Conservation (phyloP, 2,329 filamentous ascomycete species). For the Alternaria sp. region DNA sequence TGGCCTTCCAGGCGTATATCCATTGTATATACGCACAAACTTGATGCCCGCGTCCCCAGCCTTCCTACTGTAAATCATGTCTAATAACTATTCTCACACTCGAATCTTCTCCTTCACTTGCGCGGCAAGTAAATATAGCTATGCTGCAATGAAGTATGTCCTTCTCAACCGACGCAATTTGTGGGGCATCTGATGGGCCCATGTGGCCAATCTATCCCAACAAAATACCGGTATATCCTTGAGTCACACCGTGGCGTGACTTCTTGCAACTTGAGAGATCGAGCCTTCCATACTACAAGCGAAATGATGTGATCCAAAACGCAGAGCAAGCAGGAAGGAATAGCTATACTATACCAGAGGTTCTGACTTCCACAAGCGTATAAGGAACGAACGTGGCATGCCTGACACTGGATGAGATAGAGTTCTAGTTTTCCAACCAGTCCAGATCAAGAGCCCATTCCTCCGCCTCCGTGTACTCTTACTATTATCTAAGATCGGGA, state of each 20-base stretch:
- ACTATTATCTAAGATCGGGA: neutral
- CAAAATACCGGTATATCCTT: neutral
- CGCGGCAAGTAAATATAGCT: neutral
- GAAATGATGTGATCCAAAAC: neutral
- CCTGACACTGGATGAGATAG: neutral
- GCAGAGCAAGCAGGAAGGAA: neutral
- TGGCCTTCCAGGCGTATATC: neutral
- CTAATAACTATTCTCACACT: neutral
- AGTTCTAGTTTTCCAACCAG: neutral
- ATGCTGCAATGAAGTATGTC: neutral
- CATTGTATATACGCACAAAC: neutral
- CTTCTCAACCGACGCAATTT: neutral
- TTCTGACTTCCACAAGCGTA: neutral
- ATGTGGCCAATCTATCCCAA: neutral
- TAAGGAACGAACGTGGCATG: neutral
- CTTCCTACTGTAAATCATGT: neutral
- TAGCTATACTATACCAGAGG: neutral
- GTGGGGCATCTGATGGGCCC: neutral
- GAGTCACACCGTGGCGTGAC: neutral
- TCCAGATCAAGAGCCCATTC: neutral
- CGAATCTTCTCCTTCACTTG: neutral
- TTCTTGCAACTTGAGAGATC: neutral
- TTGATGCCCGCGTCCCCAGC: neutral
- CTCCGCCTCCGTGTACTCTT: neutral
- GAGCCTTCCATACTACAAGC: neutral